These are phyloP conservation scores for Wickerhamiella pararugosa DNA, from an alignment of 1,139 yeast genomes.

Conservation along the genomic window DNA sequence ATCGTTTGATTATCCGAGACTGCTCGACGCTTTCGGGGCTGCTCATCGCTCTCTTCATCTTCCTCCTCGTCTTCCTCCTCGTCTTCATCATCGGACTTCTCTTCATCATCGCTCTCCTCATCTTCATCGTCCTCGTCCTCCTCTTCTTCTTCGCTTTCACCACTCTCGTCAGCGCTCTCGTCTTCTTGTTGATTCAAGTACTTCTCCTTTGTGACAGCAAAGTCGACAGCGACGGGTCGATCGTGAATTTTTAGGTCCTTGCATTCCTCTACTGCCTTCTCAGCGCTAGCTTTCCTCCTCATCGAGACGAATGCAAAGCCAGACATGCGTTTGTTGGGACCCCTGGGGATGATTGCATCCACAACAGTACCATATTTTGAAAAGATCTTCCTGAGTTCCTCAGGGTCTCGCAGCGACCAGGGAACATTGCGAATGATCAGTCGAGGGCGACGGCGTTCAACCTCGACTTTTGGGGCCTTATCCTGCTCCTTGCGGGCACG, in stretches of 20 bases:
- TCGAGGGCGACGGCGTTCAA: constrained; percentile 60
- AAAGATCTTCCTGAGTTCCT: constrained; percentile 53
- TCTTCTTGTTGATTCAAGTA: constrained; percentile 38
- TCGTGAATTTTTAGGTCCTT: constrained; percentile 71
- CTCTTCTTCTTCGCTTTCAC: constrained; percentile 18
- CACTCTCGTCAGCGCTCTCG: constrained; percentile 20
- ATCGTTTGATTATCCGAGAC: constrained; percentile 27
- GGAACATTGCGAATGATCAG: constrained; percentile 84
- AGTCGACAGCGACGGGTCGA: constrained; percentile 86
- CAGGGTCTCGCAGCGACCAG: constrained; percentile 82
- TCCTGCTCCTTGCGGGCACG: constrained; percentile 53
- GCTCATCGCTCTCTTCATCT: constrained; percentile 24
- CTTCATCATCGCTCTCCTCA: constrained; percentile 21
- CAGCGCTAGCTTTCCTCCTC: constrained; percentile 69
- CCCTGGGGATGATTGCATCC: constrained; percentile 82
- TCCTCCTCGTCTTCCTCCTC: constrained; percentile 26
- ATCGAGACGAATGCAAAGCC: constrained; percentile 94
- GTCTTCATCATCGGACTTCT: constrained; percentile 19
- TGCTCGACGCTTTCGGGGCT: constrained; percentile 21
- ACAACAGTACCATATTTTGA: constrained; percentile 71
- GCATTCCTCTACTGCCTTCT: constrained; percentile 60
- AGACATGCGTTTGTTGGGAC: constrained; percentile 74
- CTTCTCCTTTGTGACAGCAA: constrained; percentile 73
- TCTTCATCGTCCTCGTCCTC: constrained; percentile 18
- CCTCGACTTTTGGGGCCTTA: constrained; percentile 15